phyloP scores from a whole-genome alignment of 164 flowering plant genomes.

The Chloranthus sessilifolius region DNA sequence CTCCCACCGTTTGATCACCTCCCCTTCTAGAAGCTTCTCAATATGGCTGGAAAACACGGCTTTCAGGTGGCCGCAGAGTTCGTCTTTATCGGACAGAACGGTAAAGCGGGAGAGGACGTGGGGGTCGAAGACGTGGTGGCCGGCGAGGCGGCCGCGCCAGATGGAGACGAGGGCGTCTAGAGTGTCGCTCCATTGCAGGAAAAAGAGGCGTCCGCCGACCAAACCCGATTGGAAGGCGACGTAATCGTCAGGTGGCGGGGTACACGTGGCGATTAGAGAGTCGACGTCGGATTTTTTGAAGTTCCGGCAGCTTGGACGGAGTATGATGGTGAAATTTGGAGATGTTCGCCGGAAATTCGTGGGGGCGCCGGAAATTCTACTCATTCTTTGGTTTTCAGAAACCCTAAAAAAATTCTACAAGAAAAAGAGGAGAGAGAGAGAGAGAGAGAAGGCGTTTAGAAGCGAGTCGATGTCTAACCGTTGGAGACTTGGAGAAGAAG shows the following conservation, averaged over 20 bases:
- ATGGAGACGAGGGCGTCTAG: slow-evolving; percentile 32
- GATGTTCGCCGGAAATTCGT: too few species aligned
- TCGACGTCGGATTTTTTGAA: neutral
- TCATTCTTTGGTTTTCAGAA: neutral
- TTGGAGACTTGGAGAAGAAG: too few species aligned
- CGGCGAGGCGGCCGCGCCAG: slow-evolving; percentile 53
- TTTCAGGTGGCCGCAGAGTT: slow-evolving; percentile 35
- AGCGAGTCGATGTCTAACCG: too few species aligned
- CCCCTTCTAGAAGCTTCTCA: slow-evolving; percentile 25
- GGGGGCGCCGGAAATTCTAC: neutral
- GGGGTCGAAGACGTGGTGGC: slow-evolving; percentile 32
- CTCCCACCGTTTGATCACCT: slow-evolving; percentile 25
- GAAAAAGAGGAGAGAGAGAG: neutral
- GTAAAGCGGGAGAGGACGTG: slow-evolving; percentile 12
- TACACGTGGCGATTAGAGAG: slow-evolving; percentile 16
- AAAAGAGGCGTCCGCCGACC: slow-evolving; percentile 30
- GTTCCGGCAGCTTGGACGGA: neutral
- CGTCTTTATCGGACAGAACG: slow-evolving; percentile 37
- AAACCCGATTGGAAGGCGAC: slow-evolving; percentile 1
- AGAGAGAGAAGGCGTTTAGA: neutral
- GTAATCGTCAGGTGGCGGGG: neutral
- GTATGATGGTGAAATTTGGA: slow-evolving; percentile 1
- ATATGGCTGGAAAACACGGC: slow-evolving; percentile 28
- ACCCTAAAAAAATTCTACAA: neutral
- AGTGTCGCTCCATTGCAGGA: slow-evolving; percentile 38